phyloP scores from a whole-genome alignment of 768 basidiomycete species.

The Boletus tomentosulus region DNA sequence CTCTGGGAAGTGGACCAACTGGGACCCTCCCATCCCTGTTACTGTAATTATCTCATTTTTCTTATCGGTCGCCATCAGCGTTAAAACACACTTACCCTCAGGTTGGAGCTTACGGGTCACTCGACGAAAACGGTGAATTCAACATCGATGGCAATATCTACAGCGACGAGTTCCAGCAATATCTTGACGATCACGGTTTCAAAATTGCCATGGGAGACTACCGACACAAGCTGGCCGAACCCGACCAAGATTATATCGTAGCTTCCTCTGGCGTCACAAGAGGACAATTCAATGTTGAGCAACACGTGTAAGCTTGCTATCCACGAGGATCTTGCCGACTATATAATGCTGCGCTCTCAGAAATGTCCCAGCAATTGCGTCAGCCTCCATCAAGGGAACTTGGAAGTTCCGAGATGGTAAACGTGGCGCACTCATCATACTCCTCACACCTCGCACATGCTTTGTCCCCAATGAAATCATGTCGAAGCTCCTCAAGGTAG shows the following conservation, averaged over 20 bases:
- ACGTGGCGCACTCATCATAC: conserved; percentile 29
- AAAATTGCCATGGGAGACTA: not conserved
- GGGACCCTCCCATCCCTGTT: conserved; percentile 30
- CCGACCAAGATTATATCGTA: conserved; percentile 17
- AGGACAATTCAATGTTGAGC: conserved; percentile 10
- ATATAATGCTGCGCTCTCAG: not conserved
- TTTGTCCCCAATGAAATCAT: conserved; percentile 6
- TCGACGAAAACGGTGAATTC: conserved; percentile 13
- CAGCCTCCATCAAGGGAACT: conserved; percentile 27
- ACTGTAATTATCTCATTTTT: conserved; percentile 5
- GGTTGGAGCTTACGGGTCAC: conserved; percentile 30
- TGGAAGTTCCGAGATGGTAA: conserved; percentile 23
- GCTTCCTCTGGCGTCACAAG: conserved; percentile 17
- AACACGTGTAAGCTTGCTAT: not conserved
- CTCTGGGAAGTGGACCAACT: conserved; percentile 31
- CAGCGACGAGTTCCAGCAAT: conserved; percentile 3
- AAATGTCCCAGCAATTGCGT: conserved; percentile 9
- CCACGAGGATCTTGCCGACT: not conserved
- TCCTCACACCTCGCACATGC: conserved; percentile 21
- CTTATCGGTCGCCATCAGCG: not conserved
- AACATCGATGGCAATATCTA: conserved; percentile 26
- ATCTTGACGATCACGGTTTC: not conserved
- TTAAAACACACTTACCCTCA: not conserved
- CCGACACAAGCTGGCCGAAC: conserved; percentile 1
- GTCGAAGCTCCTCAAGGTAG: conserved; percentile 4